phyloP scores from a whole-genome alignment of 345 rosid species.

The Brassica incana region DNA sequence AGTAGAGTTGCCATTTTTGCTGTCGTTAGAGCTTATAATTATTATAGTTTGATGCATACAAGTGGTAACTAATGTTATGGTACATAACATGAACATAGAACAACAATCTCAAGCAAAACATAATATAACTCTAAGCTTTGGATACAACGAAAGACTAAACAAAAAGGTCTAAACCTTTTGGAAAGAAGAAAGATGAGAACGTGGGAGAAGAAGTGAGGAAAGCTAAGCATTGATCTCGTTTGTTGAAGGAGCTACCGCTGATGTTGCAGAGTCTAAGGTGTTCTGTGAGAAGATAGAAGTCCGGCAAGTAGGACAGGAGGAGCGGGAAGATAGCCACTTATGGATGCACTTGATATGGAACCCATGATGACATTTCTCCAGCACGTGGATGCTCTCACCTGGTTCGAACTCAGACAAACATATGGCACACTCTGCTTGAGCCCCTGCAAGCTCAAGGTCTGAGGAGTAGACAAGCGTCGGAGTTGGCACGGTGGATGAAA shows the following conservation, averaged over 20 bases:
- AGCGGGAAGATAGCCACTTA: slow-evolving; percentile 59
- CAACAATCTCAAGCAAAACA: slow-evolving; percentile 28
- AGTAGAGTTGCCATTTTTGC: background rate
- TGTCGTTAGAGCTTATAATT: background rate
- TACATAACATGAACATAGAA: slow-evolving; percentile 5
- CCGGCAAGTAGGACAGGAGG: slow-evolving; percentile 86
- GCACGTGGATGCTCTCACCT: slow-evolving; percentile 60
- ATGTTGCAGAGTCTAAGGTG: background rate
- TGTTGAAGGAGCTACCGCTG: slow-evolving; percentile 11
- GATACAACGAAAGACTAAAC: background rate
- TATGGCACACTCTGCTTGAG: slow-evolving; percentile 65
- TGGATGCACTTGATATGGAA: slow-evolving; percentile 75
- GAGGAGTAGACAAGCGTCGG: slow-evolving; percentile 45
- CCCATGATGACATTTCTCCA: slow-evolving; percentile 69
- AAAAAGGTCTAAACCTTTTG: background rate
- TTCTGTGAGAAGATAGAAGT: slow-evolving; percentile 40
- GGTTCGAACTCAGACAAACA: slow-evolving; percentile 69
- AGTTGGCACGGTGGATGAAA: slow-evolving; percentile 34
- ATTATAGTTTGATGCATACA: slow-evolving; percentile 4
- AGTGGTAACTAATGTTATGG: background rate
- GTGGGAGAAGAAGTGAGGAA: background rate
- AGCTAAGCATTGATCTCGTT: slow-evolving; percentile 22
- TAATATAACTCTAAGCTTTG: slow-evolving; percentile 19
- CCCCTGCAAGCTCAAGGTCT: slow-evolving; percentile 56
- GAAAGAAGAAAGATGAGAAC: background rate